Evolutionary conservation across 306 rosid genomes (phyloP).

Genomic region (Luffa aegyptiaca): DNA sequence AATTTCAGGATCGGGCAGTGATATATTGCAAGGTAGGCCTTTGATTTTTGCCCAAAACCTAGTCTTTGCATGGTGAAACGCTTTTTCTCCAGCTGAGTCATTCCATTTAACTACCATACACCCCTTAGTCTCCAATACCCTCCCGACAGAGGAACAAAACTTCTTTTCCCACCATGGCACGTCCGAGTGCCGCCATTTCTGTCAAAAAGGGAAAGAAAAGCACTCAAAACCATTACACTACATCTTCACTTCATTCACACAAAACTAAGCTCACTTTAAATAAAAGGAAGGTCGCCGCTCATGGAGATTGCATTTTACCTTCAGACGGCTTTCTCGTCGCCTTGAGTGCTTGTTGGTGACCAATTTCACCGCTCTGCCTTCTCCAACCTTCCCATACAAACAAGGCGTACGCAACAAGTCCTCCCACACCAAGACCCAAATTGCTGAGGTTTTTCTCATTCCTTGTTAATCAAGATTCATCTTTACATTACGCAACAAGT

Average conservation of each 20-base stretch:
- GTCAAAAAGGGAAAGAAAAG: not conserved
- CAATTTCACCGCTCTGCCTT: slow-evolving; percentile 29
- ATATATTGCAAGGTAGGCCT: slow-evolving; percentile 25
- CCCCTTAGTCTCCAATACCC: slow-evolving; percentile 38
- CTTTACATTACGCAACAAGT: not conserved
- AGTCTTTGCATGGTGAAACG: slow-evolving; percentile 56
- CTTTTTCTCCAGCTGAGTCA: slow-evolving; percentile 66
- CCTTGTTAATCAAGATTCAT: not conserved
- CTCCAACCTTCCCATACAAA: slow-evolving; percentile 54
- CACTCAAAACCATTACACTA: not conserved
- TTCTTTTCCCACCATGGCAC: slow-evolving; percentile 70
- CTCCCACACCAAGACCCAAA: not conserved
- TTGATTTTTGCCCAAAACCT: slow-evolving; percentile 54
- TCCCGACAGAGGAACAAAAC: slow-evolving; percentile 47
- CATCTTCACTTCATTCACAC: not conserved
- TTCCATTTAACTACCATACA: slow-evolving; percentile 55
- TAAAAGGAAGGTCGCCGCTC: not conserved
- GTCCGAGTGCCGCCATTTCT: slow-evolving; percentile 24
- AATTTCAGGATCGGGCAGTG: slow-evolving; percentile 54
- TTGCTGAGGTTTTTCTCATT: not conserved
- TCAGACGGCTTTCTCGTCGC: slow-evolving; percentile 36
- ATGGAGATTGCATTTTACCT: slow-evolving; percentile 21
- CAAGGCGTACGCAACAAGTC: too few species aligned
- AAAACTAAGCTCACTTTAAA: not conserved
- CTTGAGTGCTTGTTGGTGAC: slow-evolving; percentile 19